Conservation (phyloP, 371 early-diverging fungal genomes). For the Actinomucor elegans region DNA sequence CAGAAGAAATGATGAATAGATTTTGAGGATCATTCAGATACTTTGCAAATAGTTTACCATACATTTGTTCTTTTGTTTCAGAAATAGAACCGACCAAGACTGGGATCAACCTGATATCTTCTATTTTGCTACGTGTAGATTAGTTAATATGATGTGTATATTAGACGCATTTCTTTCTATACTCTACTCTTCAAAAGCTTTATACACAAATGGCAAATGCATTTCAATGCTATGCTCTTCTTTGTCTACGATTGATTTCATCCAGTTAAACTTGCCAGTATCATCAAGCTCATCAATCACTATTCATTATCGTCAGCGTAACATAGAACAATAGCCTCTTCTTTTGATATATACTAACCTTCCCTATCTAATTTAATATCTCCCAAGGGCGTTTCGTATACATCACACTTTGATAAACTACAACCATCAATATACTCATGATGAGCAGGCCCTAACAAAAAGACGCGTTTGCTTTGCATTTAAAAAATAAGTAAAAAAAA, state of each 20-base stretch:
- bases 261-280: slow-evolving; percentile 66
- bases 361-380: slow-evolving; percentile 68
- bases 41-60: slow-evolving; percentile 66
- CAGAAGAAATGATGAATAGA: slow-evolving; percentile 89
- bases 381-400: slow-evolving; percentile 89
- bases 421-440: slow-evolving; percentile 82
- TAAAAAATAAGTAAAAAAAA: neutral
- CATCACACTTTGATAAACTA: slow-evolving; percentile 68
- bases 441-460: slow-evolving; percentile 93
- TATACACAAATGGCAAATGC: slow-evolving; percentile 88
- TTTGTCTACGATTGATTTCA: slow-evolving; percentile 74
- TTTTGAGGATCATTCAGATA: slow-evolving; percentile 70
- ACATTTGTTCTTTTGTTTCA: slow-evolving; percentile 56
- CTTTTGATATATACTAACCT: slow-evolving; percentile 27
- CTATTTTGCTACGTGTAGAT: slow-evolving; percentile 35
- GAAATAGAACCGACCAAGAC: slow-evolving; percentile 82
- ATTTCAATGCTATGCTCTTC: slow-evolving; percentile 96
- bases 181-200: slow-evolving; percentile 68
- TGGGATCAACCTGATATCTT: slow-evolving; percentile 73
- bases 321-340: neutral
- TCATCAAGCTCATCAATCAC: slow-evolving; percentile 53
- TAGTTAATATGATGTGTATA: neutral
- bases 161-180: neutral
- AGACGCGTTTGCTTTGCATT: slow-evolving; percentile 69
- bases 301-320: slow-evolving; percentile 9